Percentiles rank a stretch among this genome's conserved stretches.
Evolutionary conservation across 1,139 yeast genomes (phyloP).

Genomic region (Debaryomycetaceae sp.): DNA sequence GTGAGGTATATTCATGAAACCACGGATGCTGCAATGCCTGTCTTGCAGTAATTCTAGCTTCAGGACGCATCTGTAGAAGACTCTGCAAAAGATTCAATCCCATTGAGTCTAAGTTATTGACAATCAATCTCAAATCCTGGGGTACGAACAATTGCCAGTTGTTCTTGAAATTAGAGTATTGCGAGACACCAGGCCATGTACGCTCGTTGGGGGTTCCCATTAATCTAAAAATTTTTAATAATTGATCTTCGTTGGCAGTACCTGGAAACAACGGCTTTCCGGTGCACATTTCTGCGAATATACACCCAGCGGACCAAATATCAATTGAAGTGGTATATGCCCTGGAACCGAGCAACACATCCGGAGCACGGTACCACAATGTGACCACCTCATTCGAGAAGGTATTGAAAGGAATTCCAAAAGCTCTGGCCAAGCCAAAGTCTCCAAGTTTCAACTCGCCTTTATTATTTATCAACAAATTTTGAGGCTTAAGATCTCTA

Average conservation of each 20-base stretch:
- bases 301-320: constrained; percentile 99
- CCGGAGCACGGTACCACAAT: constrained; percentile 98
- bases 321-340: constrained; percentile 95
- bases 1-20: constrained; percentile 74
- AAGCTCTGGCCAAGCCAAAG: constrained; percentile 95
- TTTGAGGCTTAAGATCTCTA: constrained; percentile 95
- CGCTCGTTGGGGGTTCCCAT: constrained; percentile 97
- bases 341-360: constrained; percentile 89
- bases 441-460: constrained; percentile 96
- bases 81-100: constrained; percentile 77
- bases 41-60: constrained; percentile 82
- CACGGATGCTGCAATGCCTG: constrained; percentile 94
- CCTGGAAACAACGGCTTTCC: constrained; percentile 99
- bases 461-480: constrained; percentile 77
- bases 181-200: constrained; percentile 93
- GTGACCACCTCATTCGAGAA: constrained; percentile 97
- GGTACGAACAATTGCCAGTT: constrained; percentile 78
- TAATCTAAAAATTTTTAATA: constrained; percentile 78
- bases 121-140: constrained; percentile 73
- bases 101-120: constrained; percentile 75
- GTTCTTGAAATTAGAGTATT: constrained; percentile 78
- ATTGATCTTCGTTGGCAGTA: constrained; percentile 90
- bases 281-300: constrained; percentile 95
- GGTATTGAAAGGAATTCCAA: constrained; percentile 96
- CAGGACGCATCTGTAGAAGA: constrained; percentile 88